These are phyloP conservation scores for Dictyostelium brefeldianum DNA, from an alignment of 78 protist species.

Conservation along the genomic window DNA sequence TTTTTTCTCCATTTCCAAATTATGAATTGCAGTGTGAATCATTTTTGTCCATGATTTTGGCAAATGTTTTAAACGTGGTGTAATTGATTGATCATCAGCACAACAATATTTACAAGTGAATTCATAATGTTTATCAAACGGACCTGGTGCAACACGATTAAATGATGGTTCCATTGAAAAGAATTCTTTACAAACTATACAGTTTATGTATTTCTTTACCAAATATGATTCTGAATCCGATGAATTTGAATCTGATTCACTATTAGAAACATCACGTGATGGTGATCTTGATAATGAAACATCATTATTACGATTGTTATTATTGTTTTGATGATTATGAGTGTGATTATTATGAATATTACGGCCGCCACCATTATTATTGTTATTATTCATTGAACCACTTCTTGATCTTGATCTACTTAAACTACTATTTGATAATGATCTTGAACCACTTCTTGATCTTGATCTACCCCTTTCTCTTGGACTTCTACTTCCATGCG, in stretches of 20 bases:
- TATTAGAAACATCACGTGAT: constrained; percentile 34
- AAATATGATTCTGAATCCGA: constrained; percentile 50
- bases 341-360: neutral
- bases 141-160: constrained; percentile 68
- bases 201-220: neutral
- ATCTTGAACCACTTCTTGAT: constrained; percentile 3
- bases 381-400: neutral
- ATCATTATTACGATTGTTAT: neutral
- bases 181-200: constrained; percentile 8
- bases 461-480: neutral
- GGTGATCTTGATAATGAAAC: constrained; percentile 43
- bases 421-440: neutral
- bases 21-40: constrained; percentile 63
- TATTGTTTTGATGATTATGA: neutral
- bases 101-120: constrained; percentile 50
- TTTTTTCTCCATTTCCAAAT: constrained; percentile 57
- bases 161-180: neutral
- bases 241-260: constrained; percentile 36
- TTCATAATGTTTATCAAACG: constrained; percentile 69
- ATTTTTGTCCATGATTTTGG: constrained; percentile 78
- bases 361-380: neutral
- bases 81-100: neutral
- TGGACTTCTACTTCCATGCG: neutral
- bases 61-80: constrained; percentile 24
- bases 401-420: constrained; percentile 24